Evolutionary conservation across 1,284 basidiomycete species (phyloP).

Genomic region (Cryptococcus wingfieldii): DNA sequence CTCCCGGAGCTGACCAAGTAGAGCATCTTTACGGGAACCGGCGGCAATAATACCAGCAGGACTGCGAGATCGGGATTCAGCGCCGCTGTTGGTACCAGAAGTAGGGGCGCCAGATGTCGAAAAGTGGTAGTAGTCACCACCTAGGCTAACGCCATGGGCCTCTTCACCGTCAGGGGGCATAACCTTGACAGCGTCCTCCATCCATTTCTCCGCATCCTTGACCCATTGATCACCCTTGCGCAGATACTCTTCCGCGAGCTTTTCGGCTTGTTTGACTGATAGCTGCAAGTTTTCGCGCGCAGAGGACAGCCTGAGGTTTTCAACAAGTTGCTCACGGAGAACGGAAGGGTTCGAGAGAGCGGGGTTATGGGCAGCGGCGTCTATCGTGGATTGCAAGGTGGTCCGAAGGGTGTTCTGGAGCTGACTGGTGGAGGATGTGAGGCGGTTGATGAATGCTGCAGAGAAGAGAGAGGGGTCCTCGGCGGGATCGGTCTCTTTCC

Average conservation of each 20-base stretch:
- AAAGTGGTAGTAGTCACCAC: constrained; percentile 71
- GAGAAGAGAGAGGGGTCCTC: constrained; percentile 5
- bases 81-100: constrained; percentile 3
- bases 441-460: constrained; percentile 28
- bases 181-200: constrained; percentile 70
- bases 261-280: constrained; percentile 67
- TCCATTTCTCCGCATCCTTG: constrained; percentile 64
- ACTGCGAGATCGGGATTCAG: not conserved
- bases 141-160: constrained; percentile 49
- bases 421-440: constrained; percentile 34
- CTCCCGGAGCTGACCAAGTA: constrained; percentile 67
- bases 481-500: constrained; percentile 22
- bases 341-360: constrained; percentile 40
- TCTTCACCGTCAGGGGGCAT: constrained; percentile 67
- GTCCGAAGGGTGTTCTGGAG: constrained; percentile 53
- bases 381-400: constrained; percentile 57
- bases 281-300: constrained; percentile 44
- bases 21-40: constrained; percentile 61
- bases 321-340: constrained; percentile 60
- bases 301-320: constrained; percentile 58
- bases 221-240: constrained; percentile 65
- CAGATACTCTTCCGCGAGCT: constrained; percentile 63
- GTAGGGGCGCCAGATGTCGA: constrained; percentile 20
- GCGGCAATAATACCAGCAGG: constrained; percentile 26
- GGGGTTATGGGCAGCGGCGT: constrained; percentile 55